phyloP scores from a whole-genome alignment of 805 yeast species.

The Yarrowia phangngaensis region DNA sequence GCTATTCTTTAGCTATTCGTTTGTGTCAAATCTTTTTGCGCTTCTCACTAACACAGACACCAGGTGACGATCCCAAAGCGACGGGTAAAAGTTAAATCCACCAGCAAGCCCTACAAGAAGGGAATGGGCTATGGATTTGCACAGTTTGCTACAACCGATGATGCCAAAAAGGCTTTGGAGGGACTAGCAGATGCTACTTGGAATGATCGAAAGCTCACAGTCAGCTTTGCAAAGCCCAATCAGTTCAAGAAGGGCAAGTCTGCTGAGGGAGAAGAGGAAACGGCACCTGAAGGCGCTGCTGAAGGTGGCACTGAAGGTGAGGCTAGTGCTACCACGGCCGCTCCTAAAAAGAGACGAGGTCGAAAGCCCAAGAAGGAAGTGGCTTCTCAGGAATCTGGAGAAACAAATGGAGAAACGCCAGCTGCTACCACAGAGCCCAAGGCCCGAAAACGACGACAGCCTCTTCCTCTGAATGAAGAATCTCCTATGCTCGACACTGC shows the following conservation, averaged over 20 bases:
- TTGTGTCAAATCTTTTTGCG: neutral
- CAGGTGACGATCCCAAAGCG: conserved; percentile 27
- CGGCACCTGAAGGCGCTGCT: neutral
- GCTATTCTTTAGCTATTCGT: neutral
- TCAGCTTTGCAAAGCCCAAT: conserved; percentile 43
- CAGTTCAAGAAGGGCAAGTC: conserved; percentile 30
- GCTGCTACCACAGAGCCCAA: conserved; percentile 27
- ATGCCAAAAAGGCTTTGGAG: conserved; percentile 43
- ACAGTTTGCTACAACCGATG: conserved; percentile 44
- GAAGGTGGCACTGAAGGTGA: conserved; percentile 1
- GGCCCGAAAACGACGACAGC: conserved; percentile 25
- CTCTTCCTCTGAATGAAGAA: conserved; percentile 29
- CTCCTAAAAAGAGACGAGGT: conserved; percentile 18
- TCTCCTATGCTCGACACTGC: conserved; percentile 52
- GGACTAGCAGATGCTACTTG: conserved; percentile 41
- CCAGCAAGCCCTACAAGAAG: conserved; percentile 27
- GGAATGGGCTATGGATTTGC: conserved; percentile 55
- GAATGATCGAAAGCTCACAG: conserved; percentile 31
- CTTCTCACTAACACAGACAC: conserved; percentile 17
- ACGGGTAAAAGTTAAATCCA: conserved; percentile 18
- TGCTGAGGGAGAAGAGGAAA: conserved; percentile 3
- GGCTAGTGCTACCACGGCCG: conserved; percentile 1
- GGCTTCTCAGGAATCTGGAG: conserved; percentile 15
- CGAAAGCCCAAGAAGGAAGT: conserved; percentile 23
- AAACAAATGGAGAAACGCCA: conserved; percentile 20